Percentiles rank a stretch among this genome's conserved stretches.
Conservation (phyloP, 768 basidiomycete species). For the Tricholoma saponaceum region DNA sequence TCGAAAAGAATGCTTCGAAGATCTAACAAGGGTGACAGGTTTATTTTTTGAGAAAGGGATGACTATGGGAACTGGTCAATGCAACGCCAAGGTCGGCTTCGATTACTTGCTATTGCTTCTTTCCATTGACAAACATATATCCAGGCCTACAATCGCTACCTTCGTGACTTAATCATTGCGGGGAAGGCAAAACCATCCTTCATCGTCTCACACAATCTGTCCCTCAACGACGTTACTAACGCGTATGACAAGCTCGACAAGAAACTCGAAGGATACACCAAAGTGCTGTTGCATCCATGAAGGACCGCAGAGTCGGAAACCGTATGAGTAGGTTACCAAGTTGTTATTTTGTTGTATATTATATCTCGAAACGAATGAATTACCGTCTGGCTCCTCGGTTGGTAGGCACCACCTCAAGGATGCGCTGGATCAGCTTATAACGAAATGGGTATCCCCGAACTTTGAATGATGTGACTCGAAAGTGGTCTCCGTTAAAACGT, state of each 20-base stretch:
- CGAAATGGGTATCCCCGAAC: too few relatives aligned
- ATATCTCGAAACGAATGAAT: too few relatives aligned
- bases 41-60: conserved; percentile 55
- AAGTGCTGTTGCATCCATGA: conserved; percentile 48
- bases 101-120: too few relatives aligned
- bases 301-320: too few relatives aligned
- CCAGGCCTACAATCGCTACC: conserved; percentile 48
- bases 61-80: conserved; percentile 50
- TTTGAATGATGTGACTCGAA: too few relatives aligned
- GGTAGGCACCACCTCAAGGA: too few relatives aligned
- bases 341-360: too few relatives aligned
- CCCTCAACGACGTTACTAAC: conserved; percentile 41
- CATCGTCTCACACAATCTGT: conserved; percentile 50
- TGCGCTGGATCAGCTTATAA: too few relatives aligned
- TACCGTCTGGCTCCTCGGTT: too few relatives aligned
- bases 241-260: conserved; percentile 55
- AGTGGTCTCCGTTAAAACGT: too few relatives aligned
- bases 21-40: conserved; percentile 5
- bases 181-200: conserved; percentile 52
- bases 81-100: conserved; percentile 45
- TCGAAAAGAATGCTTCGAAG: not conserved
- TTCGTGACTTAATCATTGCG: conserved; percentile 50
- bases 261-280: conserved; percentile 49
- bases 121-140: not conserved
- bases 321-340: too few relatives aligned